phyloP scores from a whole-genome alignment of 148 eudicot species.

The Selenicereus undatus region DNA sequence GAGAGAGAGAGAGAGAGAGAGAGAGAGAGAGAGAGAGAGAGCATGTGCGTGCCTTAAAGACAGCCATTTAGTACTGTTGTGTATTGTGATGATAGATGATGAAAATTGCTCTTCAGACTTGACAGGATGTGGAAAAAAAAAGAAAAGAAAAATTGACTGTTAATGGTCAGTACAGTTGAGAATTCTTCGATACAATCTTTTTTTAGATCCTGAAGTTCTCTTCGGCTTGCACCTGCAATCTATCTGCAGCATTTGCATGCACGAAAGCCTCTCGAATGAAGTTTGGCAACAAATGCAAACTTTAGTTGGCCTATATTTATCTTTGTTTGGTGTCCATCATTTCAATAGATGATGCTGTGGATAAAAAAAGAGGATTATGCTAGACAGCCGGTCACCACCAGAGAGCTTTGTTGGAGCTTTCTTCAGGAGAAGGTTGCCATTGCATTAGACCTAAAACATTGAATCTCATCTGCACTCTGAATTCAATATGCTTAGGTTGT shows the following conservation, averaged over 20 bases:
- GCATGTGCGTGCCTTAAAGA: too few species aligned
- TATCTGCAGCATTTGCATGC: background rate
- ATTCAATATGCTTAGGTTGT: background rate
- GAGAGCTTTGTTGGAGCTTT: background rate
- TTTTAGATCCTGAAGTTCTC: background rate
- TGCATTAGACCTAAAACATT: background rate
- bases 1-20: too few species aligned
- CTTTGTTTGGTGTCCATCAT: too few species aligned
- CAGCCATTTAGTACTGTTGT: too few species aligned
- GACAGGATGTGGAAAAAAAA: background rate
- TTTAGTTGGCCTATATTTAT: background rate
- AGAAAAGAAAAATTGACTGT: background rate
- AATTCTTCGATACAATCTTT: background rate
- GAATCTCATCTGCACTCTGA: background rate
- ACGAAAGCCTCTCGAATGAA: background rate
- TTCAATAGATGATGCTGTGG: background rate
- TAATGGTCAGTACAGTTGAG: background rate
- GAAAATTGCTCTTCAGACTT: background rate
- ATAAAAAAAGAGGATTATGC: background rate
- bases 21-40: too few species aligned
- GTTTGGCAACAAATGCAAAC: background rate
- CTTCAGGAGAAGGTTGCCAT: background rate
- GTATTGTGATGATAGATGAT: background rate
- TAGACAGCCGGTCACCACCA: background rate
- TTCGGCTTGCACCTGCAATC: background rate